Evolutionary conservation across 768 basidiomycete genomes (phyloP).

Genomic region (Tulasnella sp.): DNA sequence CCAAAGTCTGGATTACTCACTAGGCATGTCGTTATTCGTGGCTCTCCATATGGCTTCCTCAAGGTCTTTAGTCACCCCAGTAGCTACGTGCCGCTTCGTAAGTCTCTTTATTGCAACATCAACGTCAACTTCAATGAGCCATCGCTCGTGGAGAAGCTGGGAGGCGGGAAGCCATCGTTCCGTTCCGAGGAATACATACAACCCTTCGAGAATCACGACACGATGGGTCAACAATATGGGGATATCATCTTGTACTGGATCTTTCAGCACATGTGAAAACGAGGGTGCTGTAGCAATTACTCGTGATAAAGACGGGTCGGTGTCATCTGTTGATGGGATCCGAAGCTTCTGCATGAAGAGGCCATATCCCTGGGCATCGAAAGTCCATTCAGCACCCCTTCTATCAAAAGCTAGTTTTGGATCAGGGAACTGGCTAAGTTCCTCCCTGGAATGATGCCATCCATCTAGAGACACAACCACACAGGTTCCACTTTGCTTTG

Average conservation of each 20-base stretch:
- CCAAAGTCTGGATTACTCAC: conserved; percentile 30
- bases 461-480: conserved; percentile 70
- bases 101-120: conserved; percentile 46
- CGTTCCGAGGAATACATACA: conserved; percentile 70
- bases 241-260: conserved; percentile 53
- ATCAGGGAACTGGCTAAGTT: conserved; percentile 64
- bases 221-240: conserved; percentile 50
- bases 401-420: conserved; percentile 64
- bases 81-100: conserved; percentile 60
- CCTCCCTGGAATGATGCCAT: conserved; percentile 75
- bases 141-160: conserved; percentile 57
- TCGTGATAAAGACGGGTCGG: not conserved
- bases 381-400: conserved; percentile 85
- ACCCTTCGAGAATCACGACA: conserved; percentile 75
- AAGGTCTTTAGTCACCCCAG: conserved; percentile 52
- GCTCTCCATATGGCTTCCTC: conserved; percentile 58
- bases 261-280: conserved; percentile 80
- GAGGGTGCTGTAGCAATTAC: conserved; percentile 48
- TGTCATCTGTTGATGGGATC: conserved; percentile 23
- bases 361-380: conserved; percentile 61
- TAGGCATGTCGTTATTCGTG: conserved; percentile 65
- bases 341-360: conserved; percentile 50
- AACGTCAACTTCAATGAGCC: conserved; percentile 52
- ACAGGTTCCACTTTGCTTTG: conserved; percentile 2
- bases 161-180: conserved; percentile 61